A percentile compares a stretch with the other conserved stretches of the same genome.
phyloP scores from a whole-genome alignment of 352 stramenopile genomes.

The Sclerospora graminicola region DNA sequence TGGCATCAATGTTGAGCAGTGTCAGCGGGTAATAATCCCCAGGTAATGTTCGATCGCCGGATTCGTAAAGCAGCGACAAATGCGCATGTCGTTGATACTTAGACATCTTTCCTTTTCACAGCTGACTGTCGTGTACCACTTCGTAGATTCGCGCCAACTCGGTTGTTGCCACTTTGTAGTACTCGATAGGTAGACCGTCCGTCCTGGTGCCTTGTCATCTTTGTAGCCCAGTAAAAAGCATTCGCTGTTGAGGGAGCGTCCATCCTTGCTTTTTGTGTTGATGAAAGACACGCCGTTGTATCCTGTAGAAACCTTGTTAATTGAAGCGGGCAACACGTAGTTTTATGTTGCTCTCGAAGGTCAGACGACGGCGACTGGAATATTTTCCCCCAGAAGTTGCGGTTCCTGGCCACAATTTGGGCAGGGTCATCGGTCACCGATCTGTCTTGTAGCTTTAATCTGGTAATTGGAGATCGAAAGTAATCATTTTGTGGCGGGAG shows the following conservation, averaged over 20 bases:
- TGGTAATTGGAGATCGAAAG: conserved; percentile 1
- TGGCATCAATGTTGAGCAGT: background rate
- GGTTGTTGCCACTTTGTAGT: background rate
- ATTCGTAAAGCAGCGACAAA: background rate
- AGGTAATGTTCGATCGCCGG: background rate
- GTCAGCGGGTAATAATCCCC: background rate
- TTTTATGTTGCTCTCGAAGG: background rate
- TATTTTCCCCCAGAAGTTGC: background rate
- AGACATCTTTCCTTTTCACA: background rate
- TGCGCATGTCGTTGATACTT: background rate
- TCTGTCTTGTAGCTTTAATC: background rate
- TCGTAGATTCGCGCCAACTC: conserved; percentile 6
- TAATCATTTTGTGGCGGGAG: conserved; percentile 4
- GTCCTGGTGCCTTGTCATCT: conserved; percentile 4
- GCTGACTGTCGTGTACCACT: background rate
- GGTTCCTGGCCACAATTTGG: conserved; percentile 1
- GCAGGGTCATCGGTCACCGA: conserved; percentile 1
- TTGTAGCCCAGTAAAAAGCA: background rate
- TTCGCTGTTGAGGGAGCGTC: background rate
- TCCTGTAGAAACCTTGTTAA: background rate
- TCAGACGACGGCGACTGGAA: background rate
- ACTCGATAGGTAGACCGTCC: conserved; percentile 6
- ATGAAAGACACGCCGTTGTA: background rate
- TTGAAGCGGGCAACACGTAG: background rate
- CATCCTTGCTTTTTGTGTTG: background rate